Evolutionary conservation across 139 green algal genomes (phyloP), one percentile per base, ranked within the genome.

Genomic region (Coccomyxa sp.): DNA sequence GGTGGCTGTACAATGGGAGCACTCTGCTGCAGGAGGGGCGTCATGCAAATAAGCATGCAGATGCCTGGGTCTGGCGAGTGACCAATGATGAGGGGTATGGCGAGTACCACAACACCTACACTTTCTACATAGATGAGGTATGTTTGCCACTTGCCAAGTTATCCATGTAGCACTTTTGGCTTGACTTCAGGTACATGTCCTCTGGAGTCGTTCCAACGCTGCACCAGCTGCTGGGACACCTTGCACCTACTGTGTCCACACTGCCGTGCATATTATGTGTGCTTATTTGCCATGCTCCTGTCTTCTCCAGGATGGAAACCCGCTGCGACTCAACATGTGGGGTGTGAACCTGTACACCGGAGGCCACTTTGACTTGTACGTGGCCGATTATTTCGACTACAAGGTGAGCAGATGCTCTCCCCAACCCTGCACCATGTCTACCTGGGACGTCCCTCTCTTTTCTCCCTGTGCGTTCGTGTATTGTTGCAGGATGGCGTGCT

Each of bases 351-450:
- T 91, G 30, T 90, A 88, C 76, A 88, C 88, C 11, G 78, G 85
- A 3, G 86, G 88, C 0, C 90, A 93, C 77, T 91, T 88, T 81
- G 90, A 93, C 84, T 51, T 83, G 18, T 92, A 89, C 74, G 71
- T 90, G 10, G 79, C 82, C 38, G 77, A 84, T 18, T 91, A 84
- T 76, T 67, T 77, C 51, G 32, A 79, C 21, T 93, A 81, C 79
- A 71, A 87, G 27, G 71, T 77, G 27, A 31, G 71, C 21, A 74
- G 21, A 23, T 74, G 66, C 27, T n/a, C 25, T 77, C 63, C 63
- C 63, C 21, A 71, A 25, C 63, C 63, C 4, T 71, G 18, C 63
- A 21, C 21, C 4, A 71, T 15, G 63, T 25, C 21, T 21, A 25
- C 63, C 9, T 28, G 63, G 1, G 18, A 9, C 9, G 7, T 11